Base-by-base conservation (phyloP, 1,284 basidiomycete genomes). In the Cryptococcus jaspeensis region DNA sequence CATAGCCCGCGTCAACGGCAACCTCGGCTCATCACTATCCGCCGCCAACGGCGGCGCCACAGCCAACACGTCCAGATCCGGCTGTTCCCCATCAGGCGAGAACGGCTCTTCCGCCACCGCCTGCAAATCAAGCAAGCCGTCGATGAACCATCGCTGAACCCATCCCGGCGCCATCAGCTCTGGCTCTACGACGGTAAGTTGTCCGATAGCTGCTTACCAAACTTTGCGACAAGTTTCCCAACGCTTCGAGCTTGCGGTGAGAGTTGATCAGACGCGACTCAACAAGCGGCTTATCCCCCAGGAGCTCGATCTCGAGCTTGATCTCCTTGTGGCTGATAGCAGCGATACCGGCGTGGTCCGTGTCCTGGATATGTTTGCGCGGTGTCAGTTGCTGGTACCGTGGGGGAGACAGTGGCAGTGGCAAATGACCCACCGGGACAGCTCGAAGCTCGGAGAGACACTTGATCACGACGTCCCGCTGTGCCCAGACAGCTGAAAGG, bases 1-100 rank as follows among this genome's bases (percentile, higher is more conserved):
- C 92, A 94, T 95, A 58, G 92, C 92, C 42, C 80, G 81, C 0
- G 91, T 92, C 38, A 96, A 79, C 1, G 91, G 90, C 16, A 96
- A 80, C 50, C 80, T 81, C 35, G 92, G 79, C 37, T 81, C 79
- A 23, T 84, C 83, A 25, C 79, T 73, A 15, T 52, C 35, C 15
- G 35, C 13, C 35, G 47, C 28, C 22, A 51, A 25, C 12, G 52
- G 49, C 20, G 43, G 37, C 2, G 3, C 79, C 65, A 32, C 46
- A 47, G 38, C 28, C 40, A 50, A 49, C 18, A 22, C n/a, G 9
- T 51, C 5, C 75, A 60, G 8, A 82, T 81, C 18, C 83, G 73
- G 50, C 77, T 78, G 7, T 82, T 56, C 58, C 11, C 40, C 55
- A 2, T 50, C 54, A 18, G 85, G 82, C 28, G 85, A 83, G 5